Evolutionary conservation across 345 rosid species (phyloP).

Genomic region (Citrus trifoliata): DNA sequence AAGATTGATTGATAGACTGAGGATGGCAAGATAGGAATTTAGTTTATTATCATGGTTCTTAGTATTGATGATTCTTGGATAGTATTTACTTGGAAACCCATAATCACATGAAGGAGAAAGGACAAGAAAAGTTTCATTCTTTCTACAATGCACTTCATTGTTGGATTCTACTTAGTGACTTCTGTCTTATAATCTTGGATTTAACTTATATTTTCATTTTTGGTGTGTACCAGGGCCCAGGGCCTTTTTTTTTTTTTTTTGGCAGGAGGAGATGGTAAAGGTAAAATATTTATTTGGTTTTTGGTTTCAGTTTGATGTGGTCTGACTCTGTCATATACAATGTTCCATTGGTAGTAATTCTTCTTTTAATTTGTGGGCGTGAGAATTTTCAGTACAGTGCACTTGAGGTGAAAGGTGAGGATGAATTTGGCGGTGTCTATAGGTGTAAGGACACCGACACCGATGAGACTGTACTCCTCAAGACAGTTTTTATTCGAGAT

Average conservation of each 20-base stretch:
- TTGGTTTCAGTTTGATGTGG: not conserved
- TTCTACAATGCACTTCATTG: not conserved
- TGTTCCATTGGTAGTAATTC: not conserved
- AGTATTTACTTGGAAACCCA: not conserved
- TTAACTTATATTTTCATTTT: not conserved
- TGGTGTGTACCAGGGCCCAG: not conserved
- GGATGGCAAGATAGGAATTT: not conserved
- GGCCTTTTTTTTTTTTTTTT: not conserved
- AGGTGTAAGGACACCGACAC: not conserved
- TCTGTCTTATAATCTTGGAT: not conserved
- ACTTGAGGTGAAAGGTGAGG: not conserved
- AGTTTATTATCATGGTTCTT: not conserved
- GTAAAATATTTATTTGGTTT: not conserved
- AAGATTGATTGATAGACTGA: not conserved
- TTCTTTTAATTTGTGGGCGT: not conserved
- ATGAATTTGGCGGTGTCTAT: not conserved
- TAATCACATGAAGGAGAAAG: not conserved
- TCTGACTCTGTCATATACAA: not conserved
- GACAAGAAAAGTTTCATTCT: not conserved
- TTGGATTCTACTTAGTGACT: not conserved
- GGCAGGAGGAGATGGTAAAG: not conserved
- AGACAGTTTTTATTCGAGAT: not conserved
- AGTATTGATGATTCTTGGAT: not conserved
- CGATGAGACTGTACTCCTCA: not conserved
- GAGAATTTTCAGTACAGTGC: not conserved